A percentile compares a stretch with the other conserved stretches of the same genome.
Conservation (phyloP, 2,329 filamentous ascomycete species). For the Sporothrix brasiliensis region DNA sequence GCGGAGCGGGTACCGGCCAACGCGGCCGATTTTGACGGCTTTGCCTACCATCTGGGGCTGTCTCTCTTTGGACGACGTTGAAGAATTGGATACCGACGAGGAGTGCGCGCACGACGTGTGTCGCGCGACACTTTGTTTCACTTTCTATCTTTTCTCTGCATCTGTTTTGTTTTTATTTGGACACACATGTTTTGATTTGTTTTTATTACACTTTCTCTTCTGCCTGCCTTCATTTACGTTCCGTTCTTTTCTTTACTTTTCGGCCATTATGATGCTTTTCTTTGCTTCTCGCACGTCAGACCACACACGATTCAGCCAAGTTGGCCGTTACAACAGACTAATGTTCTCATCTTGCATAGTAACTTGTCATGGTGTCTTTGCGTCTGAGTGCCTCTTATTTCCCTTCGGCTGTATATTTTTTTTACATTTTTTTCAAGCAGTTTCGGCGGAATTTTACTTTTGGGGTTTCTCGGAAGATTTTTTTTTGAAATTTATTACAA, state of each 20-base stretch:
- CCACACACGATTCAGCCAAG: background rate
- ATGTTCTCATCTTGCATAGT: background rate
- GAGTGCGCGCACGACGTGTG: background rate
- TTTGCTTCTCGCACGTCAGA: background rate
- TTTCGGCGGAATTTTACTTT: background rate
- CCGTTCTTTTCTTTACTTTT: background rate
- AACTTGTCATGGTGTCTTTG: background rate
- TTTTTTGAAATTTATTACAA: background rate
- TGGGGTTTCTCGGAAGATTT: background rate
- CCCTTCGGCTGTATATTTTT: background rate
- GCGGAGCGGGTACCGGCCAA: background rate
- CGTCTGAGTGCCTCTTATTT: background rate
- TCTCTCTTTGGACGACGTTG: background rate
- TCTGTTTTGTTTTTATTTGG: background rate
- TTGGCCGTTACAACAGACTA: background rate
- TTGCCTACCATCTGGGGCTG: constrained; percentile 27
- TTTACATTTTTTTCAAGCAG: background rate
- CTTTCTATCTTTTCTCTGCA: background rate
- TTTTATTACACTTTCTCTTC: background rate
- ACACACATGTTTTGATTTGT: background rate
- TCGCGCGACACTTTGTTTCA: background rate
- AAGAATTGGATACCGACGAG: background rate
- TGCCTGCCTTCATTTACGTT: background rate
- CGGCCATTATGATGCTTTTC: background rate
- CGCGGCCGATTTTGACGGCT: constrained; percentile 13